Base-by-base conservation (phyloP, 2,329 filamentous ascomycete genomes). In the Microsporum ferrugineum region DNA sequence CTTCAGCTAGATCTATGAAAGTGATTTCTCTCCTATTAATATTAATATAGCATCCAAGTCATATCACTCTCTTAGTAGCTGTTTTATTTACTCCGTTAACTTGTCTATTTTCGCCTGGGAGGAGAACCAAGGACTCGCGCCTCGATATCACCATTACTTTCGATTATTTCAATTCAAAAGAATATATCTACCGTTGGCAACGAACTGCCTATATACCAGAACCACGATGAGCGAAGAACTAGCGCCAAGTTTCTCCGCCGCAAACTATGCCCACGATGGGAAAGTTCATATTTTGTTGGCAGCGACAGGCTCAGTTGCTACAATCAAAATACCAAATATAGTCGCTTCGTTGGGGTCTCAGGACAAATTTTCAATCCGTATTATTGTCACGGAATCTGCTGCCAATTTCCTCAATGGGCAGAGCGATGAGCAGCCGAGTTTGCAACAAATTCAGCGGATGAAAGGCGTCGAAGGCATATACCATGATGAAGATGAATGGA, bases 401-500 rank as follows among this genome's bases (percentile, higher is more conserved):
- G 75, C 81, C 29, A 80, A 85, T 34, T 97, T 97, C 72, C 83
- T 97, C 0, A 78, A 78, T 10, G 88, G 87, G 33, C 89, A 95
- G 71, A 83, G 84, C 38, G 70, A 73, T 2, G 91, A 96, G 72
- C 90, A 96, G 71, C 90, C 91, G 0, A 77, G 80, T 0, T 71
- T 94, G 1, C 74, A 78, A 0, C 74, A 80, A 0, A 76, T 96
- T 3, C 73, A 77, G 10, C 67, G 73, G 2, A 74, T 89, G 3
- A 83, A 85, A 2, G 86, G 88, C 65, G 88, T 97, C 5, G 90
- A 95, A 49, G 88, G 80, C 23, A 80, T 96, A 56, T 91, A 96
- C 73, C 78, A 81, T 6, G 90, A 97, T 70, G 82, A 84, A n/a
- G 88, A 91, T 65, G 94, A 97, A 73, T 96, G 91, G 91, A 77